Percentiles rank a stretch among this genome's conserved stretches.
phyloP scores from a whole-genome alignment of 2,329 filamentous ascomycete species.

The Akanthomyces muscarius region DNA sequence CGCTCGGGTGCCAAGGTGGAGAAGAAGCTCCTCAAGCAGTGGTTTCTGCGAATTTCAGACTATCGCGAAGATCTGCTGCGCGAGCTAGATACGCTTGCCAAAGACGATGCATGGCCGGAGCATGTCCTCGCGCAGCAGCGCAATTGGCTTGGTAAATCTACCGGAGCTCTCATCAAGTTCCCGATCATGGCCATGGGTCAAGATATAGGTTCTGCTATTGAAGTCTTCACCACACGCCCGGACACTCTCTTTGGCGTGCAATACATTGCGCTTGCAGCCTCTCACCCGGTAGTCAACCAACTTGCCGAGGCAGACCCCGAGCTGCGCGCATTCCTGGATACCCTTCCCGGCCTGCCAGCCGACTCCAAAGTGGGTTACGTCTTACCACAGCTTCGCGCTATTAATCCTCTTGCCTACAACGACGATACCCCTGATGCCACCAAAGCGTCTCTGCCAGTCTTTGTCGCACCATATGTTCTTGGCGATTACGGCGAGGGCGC shows the following conservation, averaged over 20 bases:
- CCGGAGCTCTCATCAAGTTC: slow-evolving; percentile 69
- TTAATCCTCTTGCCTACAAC: slow-evolving; percentile 61
- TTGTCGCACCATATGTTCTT: slow-evolving; percentile 79
- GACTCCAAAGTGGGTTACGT: slow-evolving; percentile 65
- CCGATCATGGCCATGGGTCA: slow-evolving; percentile 47
- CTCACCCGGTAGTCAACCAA: slow-evolving; percentile 63
- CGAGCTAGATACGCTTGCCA: slow-evolving; percentile 63
- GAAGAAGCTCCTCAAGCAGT: slow-evolving; percentile 75
- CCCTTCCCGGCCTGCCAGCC: slow-evolving; percentile 50
- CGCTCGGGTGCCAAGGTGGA: slow-evolving; percentile 81
- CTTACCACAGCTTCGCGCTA: slow-evolving; percentile 56
- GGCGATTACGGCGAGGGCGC: slow-evolving; percentile 83
- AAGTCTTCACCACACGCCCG: slow-evolving; percentile 79
- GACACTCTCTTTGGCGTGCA: slow-evolving; percentile 87
- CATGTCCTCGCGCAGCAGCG: slow-evolving; percentile 77
- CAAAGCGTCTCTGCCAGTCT: slow-evolving; percentile 64
- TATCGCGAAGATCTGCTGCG: slow-evolving; percentile 69
- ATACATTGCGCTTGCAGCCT: slow-evolving; percentile 73
- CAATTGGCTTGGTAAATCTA: slow-evolving; percentile 83
- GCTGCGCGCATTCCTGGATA: slow-evolving; percentile 65
- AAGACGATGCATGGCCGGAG: slow-evolving; percentile 71
- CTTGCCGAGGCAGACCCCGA: slow-evolving; percentile 56
- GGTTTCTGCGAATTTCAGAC: slow-evolving; percentile 82
- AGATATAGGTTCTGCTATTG: slow-evolving; percentile 46
- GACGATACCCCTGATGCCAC: slow-evolving; percentile 46